Conservation (phyloP, 164 flowering plant genomes). For the Dillenia suffruticosa region DNA sequence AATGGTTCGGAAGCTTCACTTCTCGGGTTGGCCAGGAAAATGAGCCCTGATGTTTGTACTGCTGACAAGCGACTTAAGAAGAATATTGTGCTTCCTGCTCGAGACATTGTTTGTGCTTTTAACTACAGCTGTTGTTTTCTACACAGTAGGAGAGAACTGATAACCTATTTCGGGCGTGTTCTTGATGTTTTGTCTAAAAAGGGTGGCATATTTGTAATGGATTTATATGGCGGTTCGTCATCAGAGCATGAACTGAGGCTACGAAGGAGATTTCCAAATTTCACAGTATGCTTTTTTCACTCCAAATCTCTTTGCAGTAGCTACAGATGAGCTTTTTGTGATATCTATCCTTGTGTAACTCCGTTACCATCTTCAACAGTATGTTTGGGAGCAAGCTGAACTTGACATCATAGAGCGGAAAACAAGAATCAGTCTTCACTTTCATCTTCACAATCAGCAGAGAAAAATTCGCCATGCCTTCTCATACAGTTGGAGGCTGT, state of each 20-base stretch:
- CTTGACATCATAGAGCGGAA: conserved; percentile 78
- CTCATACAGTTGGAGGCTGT: conserved; percentile 95
- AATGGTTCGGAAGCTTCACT: conserved; percentile 11
- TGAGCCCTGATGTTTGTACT: conserved; percentile 1
- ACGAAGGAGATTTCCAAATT: conserved; percentile 75
- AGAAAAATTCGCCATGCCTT: conserved; percentile 81
- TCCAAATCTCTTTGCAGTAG: neutral
- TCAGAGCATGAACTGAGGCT: conserved; percentile 69
- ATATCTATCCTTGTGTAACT: no score
- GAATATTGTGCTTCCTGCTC: conserved; percentile 41
- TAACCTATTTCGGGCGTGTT: conserved; percentile 79
- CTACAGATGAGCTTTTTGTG: no score
- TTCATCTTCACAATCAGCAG: conserved; percentile 58
- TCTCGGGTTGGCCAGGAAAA: conserved; percentile 15
- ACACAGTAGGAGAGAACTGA: conserved; percentile 64
- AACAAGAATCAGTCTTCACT: conserved; percentile 94
- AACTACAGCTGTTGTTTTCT: conserved; percentile 98
- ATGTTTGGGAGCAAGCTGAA: conserved; percentile 93
- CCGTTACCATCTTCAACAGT: conserved; percentile 32
- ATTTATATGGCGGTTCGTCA: conserved; percentile 90
- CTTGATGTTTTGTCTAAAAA: conserved; percentile 51
- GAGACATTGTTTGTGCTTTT: conserved; percentile 93
- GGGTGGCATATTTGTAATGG: conserved; percentile 97
- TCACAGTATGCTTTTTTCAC: conserved; percentile 53
- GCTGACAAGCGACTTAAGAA: conserved; percentile 21